Evolutionary conservation across 495 filamentous ascomycete genomes (phyloP).

Genomic region (Venustampulla echinocandica): DNA sequence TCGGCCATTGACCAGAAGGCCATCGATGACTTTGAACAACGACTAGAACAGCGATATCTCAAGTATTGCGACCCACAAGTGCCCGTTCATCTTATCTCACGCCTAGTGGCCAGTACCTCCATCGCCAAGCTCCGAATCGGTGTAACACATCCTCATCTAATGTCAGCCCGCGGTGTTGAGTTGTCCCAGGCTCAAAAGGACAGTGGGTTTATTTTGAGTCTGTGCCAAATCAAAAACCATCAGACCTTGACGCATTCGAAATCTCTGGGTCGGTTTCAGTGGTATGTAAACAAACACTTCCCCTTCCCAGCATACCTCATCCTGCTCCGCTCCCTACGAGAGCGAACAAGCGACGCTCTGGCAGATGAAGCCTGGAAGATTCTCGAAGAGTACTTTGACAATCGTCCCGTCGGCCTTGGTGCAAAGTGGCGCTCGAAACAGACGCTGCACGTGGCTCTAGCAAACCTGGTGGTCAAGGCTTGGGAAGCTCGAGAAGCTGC

Average conservation of each 20-base stretch:
- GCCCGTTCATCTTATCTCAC: constrained; percentile 49
- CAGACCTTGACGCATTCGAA: constrained; percentile 36
- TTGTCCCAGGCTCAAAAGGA: constrained; percentile 26
- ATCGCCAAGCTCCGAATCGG: constrained; percentile 33
- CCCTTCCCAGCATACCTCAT: constrained; percentile 44
- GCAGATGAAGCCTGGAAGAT: constrained; percentile 40
- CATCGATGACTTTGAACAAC: constrained; percentile 34
- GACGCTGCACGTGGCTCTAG: constrained; percentile 24
- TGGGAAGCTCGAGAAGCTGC: constrained; percentile 25
- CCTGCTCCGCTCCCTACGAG: constrained; percentile 39
- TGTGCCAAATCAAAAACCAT: constrained; percentile 34
- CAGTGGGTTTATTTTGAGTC: constrained; percentile 35
- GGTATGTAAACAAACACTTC: constrained; percentile 42
- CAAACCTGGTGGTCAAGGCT: constrained; percentile 29
- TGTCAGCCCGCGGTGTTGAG: constrained; percentile 20
- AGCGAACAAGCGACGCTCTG: constrained; percentile 35
- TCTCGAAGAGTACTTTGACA: constrained; percentile 23
- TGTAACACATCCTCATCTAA: constrained; percentile 29
- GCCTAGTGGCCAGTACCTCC: constrained; percentile 33
- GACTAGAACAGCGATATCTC: constrained; percentile 38
- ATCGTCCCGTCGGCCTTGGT: constrained; percentile 28
- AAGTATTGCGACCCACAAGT: constrained; percentile 50
- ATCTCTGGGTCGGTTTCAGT: constrained; percentile 39
- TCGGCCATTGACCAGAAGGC: constrained; percentile 37
- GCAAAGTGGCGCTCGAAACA: constrained; percentile 22